Percentiles rank a stretch among this genome's conserved stretches.
Conservation (phyloP, 2,329 filamentous ascomycete species). For the Bipolaris victoriae region DNA sequence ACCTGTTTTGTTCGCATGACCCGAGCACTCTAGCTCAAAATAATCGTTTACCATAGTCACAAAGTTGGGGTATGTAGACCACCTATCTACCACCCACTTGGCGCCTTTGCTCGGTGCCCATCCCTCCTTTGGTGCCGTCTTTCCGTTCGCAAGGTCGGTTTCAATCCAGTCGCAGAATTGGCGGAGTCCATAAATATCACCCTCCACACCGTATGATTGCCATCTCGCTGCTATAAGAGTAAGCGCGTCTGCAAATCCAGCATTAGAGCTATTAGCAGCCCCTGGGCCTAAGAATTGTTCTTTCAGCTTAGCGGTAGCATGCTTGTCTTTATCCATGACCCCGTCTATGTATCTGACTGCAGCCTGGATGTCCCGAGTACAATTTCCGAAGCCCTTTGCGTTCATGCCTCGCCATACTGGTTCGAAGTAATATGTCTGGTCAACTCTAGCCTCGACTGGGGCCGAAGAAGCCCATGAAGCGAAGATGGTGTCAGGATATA, state of each 20-base stretch:
- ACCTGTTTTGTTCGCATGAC: constrained; percentile 28
- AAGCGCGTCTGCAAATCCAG: constrained; percentile 50
- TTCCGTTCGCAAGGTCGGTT: constrained; percentile 42
- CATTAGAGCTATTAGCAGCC: constrained; percentile 55
- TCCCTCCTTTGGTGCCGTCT: no score
- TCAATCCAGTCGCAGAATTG: constrained; percentile 57
- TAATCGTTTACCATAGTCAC: constrained; percentile 49
- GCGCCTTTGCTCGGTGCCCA: constrained; percentile 33
- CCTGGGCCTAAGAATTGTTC: constrained; percentile 56
- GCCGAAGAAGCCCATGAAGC: constrained; percentile 48
- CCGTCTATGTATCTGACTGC: constrained; percentile 58
- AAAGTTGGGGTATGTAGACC: constrained; percentile 52
- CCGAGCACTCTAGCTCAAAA: constrained; percentile 52
- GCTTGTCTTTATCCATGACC: constrained; percentile 47
- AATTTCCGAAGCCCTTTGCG: constrained; percentile 53
- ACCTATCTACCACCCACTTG: constrained; percentile 51
- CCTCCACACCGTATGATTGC: constrained; percentile 54
- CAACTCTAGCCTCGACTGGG: constrained; percentile 54
- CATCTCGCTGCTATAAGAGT: constrained; percentile 36
- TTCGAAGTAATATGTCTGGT: constrained; percentile 60
- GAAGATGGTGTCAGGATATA: constrained; percentile 49
- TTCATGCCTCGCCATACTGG: constrained; percentile 57
- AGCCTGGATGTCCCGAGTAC: constrained; percentile 57
- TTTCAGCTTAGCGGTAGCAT: constrained; percentile 53
- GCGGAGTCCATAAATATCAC: constrained; percentile 36